phyloP scores from a whole-genome alignment of 163 green algal species.

The Prototheca cutis region DNA sequence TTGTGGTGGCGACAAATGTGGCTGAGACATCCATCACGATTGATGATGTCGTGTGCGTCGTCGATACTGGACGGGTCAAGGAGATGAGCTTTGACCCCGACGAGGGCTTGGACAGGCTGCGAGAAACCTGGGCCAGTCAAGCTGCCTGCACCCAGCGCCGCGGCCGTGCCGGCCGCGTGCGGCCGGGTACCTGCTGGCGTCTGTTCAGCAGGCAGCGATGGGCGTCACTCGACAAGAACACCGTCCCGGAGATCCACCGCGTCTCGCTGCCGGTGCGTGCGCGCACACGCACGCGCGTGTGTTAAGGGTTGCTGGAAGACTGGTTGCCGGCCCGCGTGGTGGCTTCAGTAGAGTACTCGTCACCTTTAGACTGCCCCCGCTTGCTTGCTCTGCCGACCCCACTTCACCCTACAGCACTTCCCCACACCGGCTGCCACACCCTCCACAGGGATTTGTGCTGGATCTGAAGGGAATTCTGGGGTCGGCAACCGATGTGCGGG shows the following conservation, averaged over 20 bases:
- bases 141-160: conserved; percentile 68
- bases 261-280: conserved; percentile 56
- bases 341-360: too few species aligned
- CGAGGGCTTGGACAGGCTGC: conserved; percentile 54
- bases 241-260: conserved; percentile 79
- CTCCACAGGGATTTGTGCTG: conserved; percentile 62
- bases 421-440: too few species aligned
- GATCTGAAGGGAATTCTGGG: conserved; percentile 55
- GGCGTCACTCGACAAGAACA: conserved; percentile 22
- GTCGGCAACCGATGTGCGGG: conserved; percentile 9
- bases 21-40: conserved; percentile 91
- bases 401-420: too few species aligned
- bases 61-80: conserved; percentile 79
- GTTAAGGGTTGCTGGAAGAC: too few species aligned
- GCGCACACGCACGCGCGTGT: too few species aligned
- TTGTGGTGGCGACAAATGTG: conserved; percentile 86
- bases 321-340: too few species aligned
- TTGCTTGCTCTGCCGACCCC: too few species aligned
- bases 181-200: conserved; percentile 69
- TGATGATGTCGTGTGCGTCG: conserved; percentile 76
- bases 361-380: too few species aligned
- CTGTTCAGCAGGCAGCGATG: conserved; percentile 59
- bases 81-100: conserved; percentile 53
- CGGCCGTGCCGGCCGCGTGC: conserved; percentile 75
- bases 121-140: conserved; percentile 59